phyloP scores from a whole-genome alignment of 768 basidiomycete genomes.

The Roridomyces roridus region DNA sequence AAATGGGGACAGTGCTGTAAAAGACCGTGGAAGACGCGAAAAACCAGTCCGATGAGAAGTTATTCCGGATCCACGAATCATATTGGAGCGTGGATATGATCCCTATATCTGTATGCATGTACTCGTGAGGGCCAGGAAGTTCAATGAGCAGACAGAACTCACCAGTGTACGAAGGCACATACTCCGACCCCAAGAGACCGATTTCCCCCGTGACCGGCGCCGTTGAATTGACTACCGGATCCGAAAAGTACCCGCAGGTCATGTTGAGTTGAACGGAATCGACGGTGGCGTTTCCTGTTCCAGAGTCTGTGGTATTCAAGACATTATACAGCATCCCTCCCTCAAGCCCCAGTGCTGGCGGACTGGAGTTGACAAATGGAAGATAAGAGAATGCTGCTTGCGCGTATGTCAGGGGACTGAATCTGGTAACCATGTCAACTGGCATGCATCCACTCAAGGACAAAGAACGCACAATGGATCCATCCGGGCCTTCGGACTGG shows the following conservation, averaged over 20 bases:
- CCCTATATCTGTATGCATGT: too few relatives aligned
- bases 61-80: too few relatives aligned
- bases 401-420: background rate
- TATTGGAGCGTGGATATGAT: too few relatives aligned
- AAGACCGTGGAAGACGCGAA: background rate
- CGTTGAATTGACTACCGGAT: background rate
- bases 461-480: background rate
- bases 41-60: too few relatives aligned
- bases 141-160: too few relatives aligned
- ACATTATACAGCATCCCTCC: background rate
- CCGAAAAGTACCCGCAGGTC: too few relatives aligned
- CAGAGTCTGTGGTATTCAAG: too few relatives aligned
- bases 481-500: too few relatives aligned
- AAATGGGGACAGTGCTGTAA: too few relatives aligned
- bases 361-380: background rate
- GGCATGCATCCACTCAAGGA: too few relatives aligned
- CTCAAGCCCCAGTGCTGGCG: background rate
- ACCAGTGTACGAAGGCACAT: background rate
- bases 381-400: background rate
- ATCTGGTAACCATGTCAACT: too few relatives aligned
- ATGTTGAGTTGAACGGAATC: background rate
- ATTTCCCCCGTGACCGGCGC: background rate
- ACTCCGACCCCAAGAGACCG: background rate
- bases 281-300: background rate
- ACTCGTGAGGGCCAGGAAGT: too few relatives aligned